Base-by-base conservation (phyloP, 495 filamentous ascomycete species). In the Penicillium daleae region DNA sequence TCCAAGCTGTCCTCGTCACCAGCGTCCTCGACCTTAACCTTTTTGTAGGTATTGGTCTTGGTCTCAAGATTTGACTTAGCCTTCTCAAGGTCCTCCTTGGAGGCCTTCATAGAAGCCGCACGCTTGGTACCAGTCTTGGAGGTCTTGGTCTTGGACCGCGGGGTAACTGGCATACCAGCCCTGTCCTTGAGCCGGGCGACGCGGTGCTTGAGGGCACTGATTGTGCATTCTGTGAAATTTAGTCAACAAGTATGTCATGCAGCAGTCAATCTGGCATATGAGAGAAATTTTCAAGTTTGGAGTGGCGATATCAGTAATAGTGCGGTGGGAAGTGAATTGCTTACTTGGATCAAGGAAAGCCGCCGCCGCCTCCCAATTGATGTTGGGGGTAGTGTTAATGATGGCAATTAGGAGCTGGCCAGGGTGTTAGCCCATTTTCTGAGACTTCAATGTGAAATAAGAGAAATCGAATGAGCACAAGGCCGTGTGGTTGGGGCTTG, bases 131-230 rank as follows among this genome's bases (percentile, higher is more conserved):
- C 19, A 37, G 22, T 2, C 54, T 56, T 56, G 54, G 13, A n/a
- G 13, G 26, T n/a, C 12, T 17, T 32, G n/a, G 29, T 21, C 15
- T 29, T 32, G 32, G n/a, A 9, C 3, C 31, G 13, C 17, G 54
- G 24, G 12, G 37, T 3, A 1, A 22, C 12, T n/a, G 39, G 35
- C 8, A 48, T 7, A n/a, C 52, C 57, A 7, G 53, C 56, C 7
- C 19, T 51, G 4, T 59, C 57, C 29, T 53, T 61, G 21, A 66
- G 35, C 3, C 64, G 64, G 19, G 37, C 42, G 6, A 66, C 15
- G 17, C 64, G 60, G 35, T 66, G 64, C 29, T 60, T 62, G 8
- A 66, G 8, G 0, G 64, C 64, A 5, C 60, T 57, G 3, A 63
- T 35, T 0, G 60, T 60, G 56, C 56, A 59, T 7, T 27, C 64